Conservation (phyloP, 768 basidiomycete genomes). For the Serendipita sp. region DNA sequence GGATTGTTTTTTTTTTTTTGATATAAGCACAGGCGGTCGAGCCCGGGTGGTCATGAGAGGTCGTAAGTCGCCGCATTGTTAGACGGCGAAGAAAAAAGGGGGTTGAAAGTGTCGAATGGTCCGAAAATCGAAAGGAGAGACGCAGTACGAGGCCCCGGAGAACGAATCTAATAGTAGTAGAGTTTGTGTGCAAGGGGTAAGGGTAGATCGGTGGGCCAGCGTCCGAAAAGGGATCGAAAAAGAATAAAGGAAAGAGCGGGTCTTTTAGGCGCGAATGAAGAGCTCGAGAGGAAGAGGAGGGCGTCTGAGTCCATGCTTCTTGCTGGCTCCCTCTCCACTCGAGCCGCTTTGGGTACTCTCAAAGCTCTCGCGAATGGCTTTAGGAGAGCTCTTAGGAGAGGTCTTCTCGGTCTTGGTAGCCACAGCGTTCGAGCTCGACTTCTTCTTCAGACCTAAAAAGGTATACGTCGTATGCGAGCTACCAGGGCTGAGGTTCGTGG, state of each 20-base stretch:
- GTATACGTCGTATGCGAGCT: neutral
- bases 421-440: neutral
- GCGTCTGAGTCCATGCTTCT: neutral
- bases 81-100: too few relatives aligned
- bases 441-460: neutral
- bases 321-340: neutral
- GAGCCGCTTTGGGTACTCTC: slow-evolving; percentile 2
- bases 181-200: neutral
- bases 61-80: too few relatives aligned
- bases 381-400: neutral
- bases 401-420: neutral
- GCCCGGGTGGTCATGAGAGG: too few relatives aligned
- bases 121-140: too few relatives aligned
- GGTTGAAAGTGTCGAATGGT: too few relatives aligned
- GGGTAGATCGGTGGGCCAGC: neutral
- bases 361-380: neutral
- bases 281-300: slow-evolving; percentile 3
- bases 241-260: neutral
- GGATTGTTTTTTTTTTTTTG: too few relatives aligned
- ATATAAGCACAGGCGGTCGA: too few relatives aligned
- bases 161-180: neutral
- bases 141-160: neutral
- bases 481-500: slow-evolving; percentile 46
- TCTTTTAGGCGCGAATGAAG: neutral
- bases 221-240: neutral